phyloP scores from a whole-genome alignment of 164 flowering plant species.

The Piper betle region DNA sequence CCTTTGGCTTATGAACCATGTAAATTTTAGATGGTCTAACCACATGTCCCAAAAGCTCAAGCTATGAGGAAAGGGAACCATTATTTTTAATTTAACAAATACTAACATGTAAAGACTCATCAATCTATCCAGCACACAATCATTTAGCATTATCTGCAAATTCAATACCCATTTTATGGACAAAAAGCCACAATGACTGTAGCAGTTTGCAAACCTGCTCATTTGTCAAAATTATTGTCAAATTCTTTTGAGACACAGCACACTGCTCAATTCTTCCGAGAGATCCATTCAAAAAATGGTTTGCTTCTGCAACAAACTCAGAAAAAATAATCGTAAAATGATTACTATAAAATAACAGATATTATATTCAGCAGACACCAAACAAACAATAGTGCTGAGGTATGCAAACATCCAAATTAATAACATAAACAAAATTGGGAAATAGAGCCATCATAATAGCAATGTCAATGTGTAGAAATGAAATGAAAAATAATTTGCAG shows the following conservation, averaged over 20 bases:
- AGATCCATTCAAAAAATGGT: conserved; percentile 33
- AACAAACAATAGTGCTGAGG: background rate
- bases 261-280: conserved; percentile 46
- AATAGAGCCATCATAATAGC: background rate
- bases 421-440: background rate
- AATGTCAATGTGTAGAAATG: background rate
- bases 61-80: too few species aligned
- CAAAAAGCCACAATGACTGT: background rate
- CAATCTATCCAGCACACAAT: too few species aligned
- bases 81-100: too few species aligned
- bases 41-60: too few species aligned
- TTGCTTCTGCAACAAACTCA: conserved; percentile 32
- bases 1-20: too few species aligned
- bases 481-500: background rate
- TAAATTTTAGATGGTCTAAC: too few species aligned
- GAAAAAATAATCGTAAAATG: conserved; percentile 2
- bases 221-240: conserved; percentile 47
- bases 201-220: conserved; percentile 49
- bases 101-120: too few species aligned
- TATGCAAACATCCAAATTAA: background rate
- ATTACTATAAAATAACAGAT: background rate
- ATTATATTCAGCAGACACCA: background rate
- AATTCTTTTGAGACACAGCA: conserved; percentile 52
- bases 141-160: background rate
- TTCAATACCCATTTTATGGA: background rate